Percentiles rank a stretch among this genome's conserved stretches.
Evolutionary conservation across 2,329 filamentous ascomycete genomes (phyloP).

Genomic region (Hyphodiscus sp.): DNA sequence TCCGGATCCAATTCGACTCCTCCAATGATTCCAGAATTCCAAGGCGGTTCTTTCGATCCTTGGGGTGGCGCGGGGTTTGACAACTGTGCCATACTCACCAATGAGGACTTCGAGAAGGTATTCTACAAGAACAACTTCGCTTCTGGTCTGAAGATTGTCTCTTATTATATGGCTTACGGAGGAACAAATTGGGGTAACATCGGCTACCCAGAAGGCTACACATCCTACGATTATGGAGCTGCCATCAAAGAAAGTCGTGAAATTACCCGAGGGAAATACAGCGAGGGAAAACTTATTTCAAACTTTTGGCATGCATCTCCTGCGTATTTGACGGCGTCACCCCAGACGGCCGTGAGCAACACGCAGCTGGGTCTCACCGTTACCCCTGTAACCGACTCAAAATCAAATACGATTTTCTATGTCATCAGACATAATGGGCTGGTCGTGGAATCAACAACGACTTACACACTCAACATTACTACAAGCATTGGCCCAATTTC

Average conservation of each 20-base stretch:
- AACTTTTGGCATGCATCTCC: slow-evolving; percentile 10
- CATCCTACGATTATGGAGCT: slow-evolving; percentile 38
- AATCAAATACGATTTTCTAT: slow-evolving; percentile 50
- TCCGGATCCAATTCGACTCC: background rate
- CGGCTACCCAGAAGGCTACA: slow-evolving; percentile 44
- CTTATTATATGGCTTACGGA: slow-evolving; percentile 62
- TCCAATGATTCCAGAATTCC: background rate
- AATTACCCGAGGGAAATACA: slow-evolving; percentile 8
- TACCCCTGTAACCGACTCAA: slow-evolving; percentile 51
- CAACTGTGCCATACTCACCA: slow-evolving; percentile 55
- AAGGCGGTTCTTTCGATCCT: slow-evolving; percentile 46
- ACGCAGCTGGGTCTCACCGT: slow-evolving; percentile 47
- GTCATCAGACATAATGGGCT: slow-evolving; percentile 60
- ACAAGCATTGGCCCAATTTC: slow-evolving; percentile 48
- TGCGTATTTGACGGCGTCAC: slow-evolving; percentile 38
- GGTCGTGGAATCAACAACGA: too few relatives aligned
- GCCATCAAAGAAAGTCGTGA: slow-evolving; percentile 8
- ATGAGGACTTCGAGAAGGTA: slow-evolving; percentile 64
- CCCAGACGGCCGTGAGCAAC: slow-evolving; percentile 14
- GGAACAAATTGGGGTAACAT: background rate
- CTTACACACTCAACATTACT: slow-evolving; percentile 36
- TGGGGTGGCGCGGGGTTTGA: slow-evolving; percentile 57
- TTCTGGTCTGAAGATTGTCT: slow-evolving; percentile 59
- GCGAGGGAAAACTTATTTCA: slow-evolving; percentile 10
- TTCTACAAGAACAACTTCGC: slow-evolving; percentile 70